Conservation (phyloP, 257 asterid species). For the Lycium barbarum region DNA sequence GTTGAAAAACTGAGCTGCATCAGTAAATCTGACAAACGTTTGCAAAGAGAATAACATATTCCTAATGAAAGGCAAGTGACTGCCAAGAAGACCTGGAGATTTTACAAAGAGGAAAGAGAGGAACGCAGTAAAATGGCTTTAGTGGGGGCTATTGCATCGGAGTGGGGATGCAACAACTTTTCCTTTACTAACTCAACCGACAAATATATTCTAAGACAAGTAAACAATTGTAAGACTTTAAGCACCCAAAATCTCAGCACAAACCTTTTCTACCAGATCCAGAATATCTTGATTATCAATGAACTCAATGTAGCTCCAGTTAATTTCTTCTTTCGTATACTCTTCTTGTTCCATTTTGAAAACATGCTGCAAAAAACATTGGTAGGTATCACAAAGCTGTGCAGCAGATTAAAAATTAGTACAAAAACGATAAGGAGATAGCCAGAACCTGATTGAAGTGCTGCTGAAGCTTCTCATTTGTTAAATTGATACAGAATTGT, state of each 20-base stretch:
- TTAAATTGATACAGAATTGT: conserved; percentile 95
- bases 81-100: conserved; percentile 1
- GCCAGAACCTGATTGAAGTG: conserved; percentile 93
- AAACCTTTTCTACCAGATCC: conserved; percentile 94
- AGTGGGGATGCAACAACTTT: not conserved
- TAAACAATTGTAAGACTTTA: not conserved
- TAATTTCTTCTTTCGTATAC: conserved; percentile 95
- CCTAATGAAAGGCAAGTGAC: not conserved
- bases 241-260: conserved; percentile 19
- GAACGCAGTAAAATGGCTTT: conserved; percentile 14
- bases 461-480: conserved; percentile 99
- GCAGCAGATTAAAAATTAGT: conserved; percentile 22
- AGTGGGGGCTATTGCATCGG: not conserved
- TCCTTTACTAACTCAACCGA: not conserved
- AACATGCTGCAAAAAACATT: conserved; percentile 76
- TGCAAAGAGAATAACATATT: conserved; percentile 12
- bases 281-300: conserved; percentile 94
- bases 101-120: not conserved
- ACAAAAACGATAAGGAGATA: conserved; percentile 24
- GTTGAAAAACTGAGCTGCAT: conserved; percentile 19
- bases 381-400: conserved; percentile 34
- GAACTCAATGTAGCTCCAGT: conserved; percentile 99
- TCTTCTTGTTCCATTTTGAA: conserved; percentile 99
- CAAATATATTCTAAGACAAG: conserved; percentile 4
- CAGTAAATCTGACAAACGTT: not conserved